Evolutionary conservation across 2,329 filamentous ascomycete genomes (phyloP), one percentile per base, ranked within the genome.

Genomic region (Fusarium redolens): DNA sequence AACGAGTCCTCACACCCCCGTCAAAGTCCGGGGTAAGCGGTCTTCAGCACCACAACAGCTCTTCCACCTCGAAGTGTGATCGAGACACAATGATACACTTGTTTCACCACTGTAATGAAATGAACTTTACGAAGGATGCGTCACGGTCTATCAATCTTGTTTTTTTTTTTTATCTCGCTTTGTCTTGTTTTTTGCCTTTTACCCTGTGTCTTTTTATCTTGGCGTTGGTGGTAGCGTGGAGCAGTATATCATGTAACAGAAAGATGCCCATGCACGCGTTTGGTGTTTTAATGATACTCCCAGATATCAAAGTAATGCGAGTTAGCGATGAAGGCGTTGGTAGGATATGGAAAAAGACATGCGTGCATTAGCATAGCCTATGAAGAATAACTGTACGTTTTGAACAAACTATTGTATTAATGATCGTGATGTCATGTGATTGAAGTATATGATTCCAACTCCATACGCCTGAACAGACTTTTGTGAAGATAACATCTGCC

Each of bases 201-300:
- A 41, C 38, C 51, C 59, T 69, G 13, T 25, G 33, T 25, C 20
- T 57, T 68, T 54, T 66, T 38, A 54, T 33, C 59, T 56, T 61
- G 78, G 75, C 75, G 78, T 80, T 78, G 71, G 72, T 72, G 73
- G 74, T 35, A 73, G 65, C 56, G 54, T 73, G 50, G 35, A 60
- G 58, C 51, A 61, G 63, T 55, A 44, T 68, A 55, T 56, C n/a
- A 57, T 62, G 48, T 56, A 54, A 56, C 30, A 55, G 40, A 48
- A 40, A 40, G 45, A 31, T 57, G 59, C 50, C 57, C 52, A 48
- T 59, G 41, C 45, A 44, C 43, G 61, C 57, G 56, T 57, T 68
- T 50, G 47, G n/a, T 55, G 37, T 60, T 60, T 56, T 63, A 38
- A 61, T 35, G 58, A 54, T 60, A 44, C 48, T 56, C 66, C 47